Conservation (phyloP, 768 basidiomycete genomes). For the Rhodotorula diobovata region DNA sequence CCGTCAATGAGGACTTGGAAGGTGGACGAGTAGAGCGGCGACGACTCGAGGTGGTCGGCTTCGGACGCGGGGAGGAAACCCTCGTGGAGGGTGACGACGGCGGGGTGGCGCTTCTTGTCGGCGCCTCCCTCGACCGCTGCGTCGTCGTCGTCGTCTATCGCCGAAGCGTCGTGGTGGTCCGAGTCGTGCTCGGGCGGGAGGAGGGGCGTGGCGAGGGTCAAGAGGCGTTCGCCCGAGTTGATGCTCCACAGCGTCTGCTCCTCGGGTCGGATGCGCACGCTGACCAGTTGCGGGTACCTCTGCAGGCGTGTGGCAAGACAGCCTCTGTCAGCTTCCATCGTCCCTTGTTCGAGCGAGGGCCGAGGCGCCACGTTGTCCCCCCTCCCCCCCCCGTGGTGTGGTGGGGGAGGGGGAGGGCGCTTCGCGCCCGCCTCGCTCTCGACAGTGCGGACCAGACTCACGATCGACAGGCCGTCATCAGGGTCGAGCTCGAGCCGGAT, state of each 20-base stretch:
- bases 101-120: background rate
- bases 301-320: background rate
- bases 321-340: background rate
- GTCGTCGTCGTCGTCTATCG: background rate
- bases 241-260: conserved; percentile 29
- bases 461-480: conserved; percentile 14
- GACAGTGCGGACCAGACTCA: background rate
- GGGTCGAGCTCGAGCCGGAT: conserved; percentile 11
- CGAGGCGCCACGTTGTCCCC: no score
- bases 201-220: conserved; percentile 28
- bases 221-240: conserved; percentile 29
- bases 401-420: background rate
- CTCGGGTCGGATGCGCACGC: conserved; percentile 12
- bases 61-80: conserved; percentile 10
- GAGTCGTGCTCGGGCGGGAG: background rate
- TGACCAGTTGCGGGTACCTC: conserved; percentile 26
- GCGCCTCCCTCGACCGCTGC: background rate
- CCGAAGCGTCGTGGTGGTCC: background rate
- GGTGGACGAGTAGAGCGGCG: conserved; percentile 25
- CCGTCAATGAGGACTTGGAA: conserved; percentile 29
- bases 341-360: no score
- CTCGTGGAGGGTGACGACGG: conserved; percentile 12
- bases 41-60: background rate
- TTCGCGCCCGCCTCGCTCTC: background rate
- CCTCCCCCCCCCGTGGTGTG: no score